Base-by-base conservation (phyloP, 2,329 filamentous ascomycete species). In the Colletotrichum australisinense region DNA sequence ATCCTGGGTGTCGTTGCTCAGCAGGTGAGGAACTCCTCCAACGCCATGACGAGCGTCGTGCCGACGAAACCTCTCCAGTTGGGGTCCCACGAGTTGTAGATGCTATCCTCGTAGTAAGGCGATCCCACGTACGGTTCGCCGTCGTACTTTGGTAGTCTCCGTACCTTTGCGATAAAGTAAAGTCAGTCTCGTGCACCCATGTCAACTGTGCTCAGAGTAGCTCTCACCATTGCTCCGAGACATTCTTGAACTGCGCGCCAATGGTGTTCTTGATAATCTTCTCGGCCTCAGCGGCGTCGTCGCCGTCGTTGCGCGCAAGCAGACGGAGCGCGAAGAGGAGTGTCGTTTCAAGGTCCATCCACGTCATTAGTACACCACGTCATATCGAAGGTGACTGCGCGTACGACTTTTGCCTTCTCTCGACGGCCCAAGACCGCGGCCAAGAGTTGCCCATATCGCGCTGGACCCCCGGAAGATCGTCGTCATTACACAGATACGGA, bases 21-120 rank as follows among this genome's bases (percentile, higher is more conserved):
- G 74, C 1, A 91, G 81, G 69, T 87, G 78, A 0, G 83, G 66
- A 89, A 92, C 74, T 92, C 90, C 77, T 92, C 90, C 26, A 91
- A 82, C 30, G 87, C 87, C 53, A 92, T 81, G 30, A 92, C 86
- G 16, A 92, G 84, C 0, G 88, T 86, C 0, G 89, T 91, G 14
- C 89, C 89, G 42, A 92, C 84, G 69, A 92, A 92, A 0, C 90
- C 90, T 63, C 90, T 84, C 90, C 90, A 92, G 74, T 92, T 92
- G 1, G 90, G 89, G 75, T 92, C 90, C 88, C 89, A 92, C 0
- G 86, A 86, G 68, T 86, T 84, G 77, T 91, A 90, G 42, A 89
- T 88, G 4, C 79, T 77, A n/a, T 84, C 79, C 1, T 84, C 83
- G 74, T 92, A 92, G 19, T 82, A 79, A 2, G 80, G 66, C 2